Conservation (phyloP, 176 grass and related monocot species). For the Rhynchospora breviuscula region DNA sequence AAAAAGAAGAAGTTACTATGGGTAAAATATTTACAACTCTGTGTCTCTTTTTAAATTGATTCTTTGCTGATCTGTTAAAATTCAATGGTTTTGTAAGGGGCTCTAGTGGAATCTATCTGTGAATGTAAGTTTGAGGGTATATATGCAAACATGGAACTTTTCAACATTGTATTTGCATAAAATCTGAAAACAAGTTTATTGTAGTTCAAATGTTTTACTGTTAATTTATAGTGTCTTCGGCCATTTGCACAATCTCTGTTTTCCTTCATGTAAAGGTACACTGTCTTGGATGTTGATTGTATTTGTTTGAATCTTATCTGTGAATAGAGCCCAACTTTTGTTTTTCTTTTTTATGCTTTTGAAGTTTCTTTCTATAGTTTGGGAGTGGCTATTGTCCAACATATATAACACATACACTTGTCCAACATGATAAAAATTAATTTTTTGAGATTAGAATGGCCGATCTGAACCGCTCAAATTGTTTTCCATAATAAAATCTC, state of each 20-base stretch:
- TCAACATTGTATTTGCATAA: constrained; percentile 2
- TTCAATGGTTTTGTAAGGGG: background rate
- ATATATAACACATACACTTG: too few relatives aligned
- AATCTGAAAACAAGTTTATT: background rate
- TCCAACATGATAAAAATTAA: too few relatives aligned
- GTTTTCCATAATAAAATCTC: too few relatives aligned
- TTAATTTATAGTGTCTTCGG: background rate
- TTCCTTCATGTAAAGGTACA: background rate
- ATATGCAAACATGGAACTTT: background rate
- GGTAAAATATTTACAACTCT: background rate
- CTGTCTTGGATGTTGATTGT: constrained; percentile 16
- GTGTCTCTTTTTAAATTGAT: constrained; percentile 8
- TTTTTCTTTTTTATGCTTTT: background rate
- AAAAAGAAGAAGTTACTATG: background rate
- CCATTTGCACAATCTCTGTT: background rate
- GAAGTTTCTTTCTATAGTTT: background rate
- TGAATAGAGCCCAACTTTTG: background rate
- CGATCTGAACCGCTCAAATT: too few relatives aligned
- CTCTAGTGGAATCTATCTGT: background rate
- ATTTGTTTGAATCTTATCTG: constrained; percentile 15
- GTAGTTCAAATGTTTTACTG: background rate
- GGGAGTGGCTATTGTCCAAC: too few relatives aligned
- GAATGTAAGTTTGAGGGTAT: constrained; percentile 6
- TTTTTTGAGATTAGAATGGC: too few relatives aligned
- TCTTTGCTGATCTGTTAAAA: background rate